A percentile compares a stretch with the other conserved stretches of the same genome.
Evolutionary conservation across 768 basidiomycete genomes (phyloP).

Genomic region (Lentinula raphanica): DNA sequence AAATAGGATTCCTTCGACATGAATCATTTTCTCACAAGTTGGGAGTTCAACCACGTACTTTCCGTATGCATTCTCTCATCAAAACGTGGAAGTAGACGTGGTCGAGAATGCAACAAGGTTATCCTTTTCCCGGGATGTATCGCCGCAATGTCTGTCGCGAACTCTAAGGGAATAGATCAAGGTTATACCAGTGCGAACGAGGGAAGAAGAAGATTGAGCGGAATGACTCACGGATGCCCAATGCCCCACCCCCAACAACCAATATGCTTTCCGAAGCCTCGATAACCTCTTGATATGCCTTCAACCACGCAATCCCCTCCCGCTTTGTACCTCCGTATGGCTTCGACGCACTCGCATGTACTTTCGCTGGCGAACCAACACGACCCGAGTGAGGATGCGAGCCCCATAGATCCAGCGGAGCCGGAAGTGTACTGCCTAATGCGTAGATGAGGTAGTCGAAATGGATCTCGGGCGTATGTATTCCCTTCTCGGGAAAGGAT

Average conservation of each 20-base stretch:
- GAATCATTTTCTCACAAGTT: not conserved
- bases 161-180: constrained; percentile 35
- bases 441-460: constrained; percentile 61
- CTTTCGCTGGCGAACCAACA: no score
- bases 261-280: constrained; percentile 45
- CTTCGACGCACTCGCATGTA: not conserved
- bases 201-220: not conserved
- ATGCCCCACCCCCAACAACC: constrained; percentile 67
- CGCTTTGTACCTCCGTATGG: constrained; percentile 39
- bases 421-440: constrained; percentile 52
- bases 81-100: constrained; percentile 49
- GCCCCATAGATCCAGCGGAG: constrained; percentile 52
- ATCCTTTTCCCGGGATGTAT: constrained; percentile 47
- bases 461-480: constrained; percentile 27
- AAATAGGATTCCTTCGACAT: no score
- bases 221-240: constrained; percentile 59
- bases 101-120: constrained; percentile 57
- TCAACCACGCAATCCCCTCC: constrained; percentile 47
- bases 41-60: constrained; percentile 29
- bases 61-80: constrained; percentile 47
- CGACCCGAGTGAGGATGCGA: constrained; percentile 6
- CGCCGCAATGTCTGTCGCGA: constrained; percentile 56
- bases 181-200: not conserved
- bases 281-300: constrained; percentile 43
- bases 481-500: constrained; percentile 42